Evolutionary conservation across 2,329 filamentous ascomycete genomes (phyloP).

Genomic region (Sclerotinia glacialis): DNA sequence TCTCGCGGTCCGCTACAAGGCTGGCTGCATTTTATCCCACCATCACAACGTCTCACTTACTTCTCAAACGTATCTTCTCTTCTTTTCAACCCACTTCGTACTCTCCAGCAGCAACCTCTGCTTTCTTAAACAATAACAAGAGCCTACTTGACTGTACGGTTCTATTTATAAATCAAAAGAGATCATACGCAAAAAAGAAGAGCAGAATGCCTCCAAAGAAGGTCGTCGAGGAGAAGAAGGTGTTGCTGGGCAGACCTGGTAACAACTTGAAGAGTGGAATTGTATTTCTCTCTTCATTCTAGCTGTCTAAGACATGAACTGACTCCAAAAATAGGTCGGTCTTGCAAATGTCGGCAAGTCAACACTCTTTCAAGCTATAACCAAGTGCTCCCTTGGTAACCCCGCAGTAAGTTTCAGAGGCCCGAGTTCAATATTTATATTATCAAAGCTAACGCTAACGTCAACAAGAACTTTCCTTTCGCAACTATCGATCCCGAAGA

Average conservation of each 20-base stretch:
- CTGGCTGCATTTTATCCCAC: constrained; percentile 26
- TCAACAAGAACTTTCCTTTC: constrained; percentile 85
- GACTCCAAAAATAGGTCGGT: constrained; percentile 66
- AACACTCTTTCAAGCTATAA: constrained; percentile 98
- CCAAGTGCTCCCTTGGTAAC: constrained; percentile 95
- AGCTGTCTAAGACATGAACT: constrained; percentile 1
- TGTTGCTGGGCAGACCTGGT: constrained; percentile 90
- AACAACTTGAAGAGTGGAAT: constrained; percentile 99
- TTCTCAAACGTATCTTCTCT: constrained; percentile 46
- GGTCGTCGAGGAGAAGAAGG: constrained; percentile 85
- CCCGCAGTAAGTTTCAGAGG: constrained; percentile 68
- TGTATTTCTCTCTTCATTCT: constrained; percentile 54
- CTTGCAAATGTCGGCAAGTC: constrained; percentile 99
- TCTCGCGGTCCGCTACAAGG: constrained; percentile 28
- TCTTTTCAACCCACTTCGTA: constrained; percentile 52
- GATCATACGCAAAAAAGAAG: constrained; percentile 54
- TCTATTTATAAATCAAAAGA: constrained; percentile 47
- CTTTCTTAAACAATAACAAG: constrained; percentile 35
- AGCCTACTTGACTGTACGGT: constrained; percentile 41
- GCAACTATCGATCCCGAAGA: constrained; percentile 99
- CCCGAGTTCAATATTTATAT: constrained; percentile 28
- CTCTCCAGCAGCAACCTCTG: constrained; percentile 51
- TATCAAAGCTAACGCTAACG: constrained; percentile 25
- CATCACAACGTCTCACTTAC: constrained; percentile 36
- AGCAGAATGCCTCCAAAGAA: constrained; percentile 89